Evolutionary conservation across 2,329 filamentous ascomycete species (phyloP).

Genomic region (Lasiodiplodia gonubiensis): DNA sequence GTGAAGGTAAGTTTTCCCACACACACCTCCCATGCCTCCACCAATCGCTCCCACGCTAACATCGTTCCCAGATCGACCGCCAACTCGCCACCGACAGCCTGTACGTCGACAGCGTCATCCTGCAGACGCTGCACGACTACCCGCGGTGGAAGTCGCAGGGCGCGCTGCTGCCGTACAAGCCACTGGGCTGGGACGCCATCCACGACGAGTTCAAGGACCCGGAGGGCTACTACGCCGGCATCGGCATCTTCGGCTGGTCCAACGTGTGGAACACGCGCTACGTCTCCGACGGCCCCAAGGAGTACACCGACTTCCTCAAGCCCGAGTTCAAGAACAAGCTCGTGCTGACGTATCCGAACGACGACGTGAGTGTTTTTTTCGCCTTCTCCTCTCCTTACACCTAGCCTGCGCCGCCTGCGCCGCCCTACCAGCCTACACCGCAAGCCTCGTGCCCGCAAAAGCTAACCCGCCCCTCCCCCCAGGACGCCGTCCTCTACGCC

Average conservation of each 20-base stretch:
- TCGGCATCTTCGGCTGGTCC: constrained; percentile 45
- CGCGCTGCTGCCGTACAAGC: constrained; percentile 57
- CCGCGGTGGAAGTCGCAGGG: constrained; percentile 58
- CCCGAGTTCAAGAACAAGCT: constrained; percentile 61
- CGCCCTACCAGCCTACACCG: too few relatives aligned
- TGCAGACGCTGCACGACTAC: constrained; percentile 61
- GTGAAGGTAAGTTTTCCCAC: constrained; percentile 35
- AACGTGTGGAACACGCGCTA: constrained; percentile 48
- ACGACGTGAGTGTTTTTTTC: constrained; percentile 49
- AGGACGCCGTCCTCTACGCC: constrained; percentile 59
- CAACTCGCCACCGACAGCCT: constrained; percentile 47
- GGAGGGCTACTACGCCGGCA: constrained; percentile 52
- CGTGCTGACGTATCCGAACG: constrained; percentile 62
- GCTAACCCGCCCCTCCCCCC: not conserved
- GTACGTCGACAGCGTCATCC: constrained; percentile 52
- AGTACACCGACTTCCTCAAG: constrained; percentile 53
- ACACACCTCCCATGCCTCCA: too few relatives aligned
- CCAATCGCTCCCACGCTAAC: not conserved
- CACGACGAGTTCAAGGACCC: constrained; percentile 51
- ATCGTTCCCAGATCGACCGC: constrained; percentile 47
- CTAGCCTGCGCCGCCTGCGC: not conserved
- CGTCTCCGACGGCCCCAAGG: constrained; percentile 41
- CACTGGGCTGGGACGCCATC: constrained; percentile 54
- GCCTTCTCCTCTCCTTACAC: not conserved
- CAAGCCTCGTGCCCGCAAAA: too few relatives aligned